phyloP scores from a whole-genome alignment of 108 stramenopile genomes.

The Conticribra weissflogii region DNA sequence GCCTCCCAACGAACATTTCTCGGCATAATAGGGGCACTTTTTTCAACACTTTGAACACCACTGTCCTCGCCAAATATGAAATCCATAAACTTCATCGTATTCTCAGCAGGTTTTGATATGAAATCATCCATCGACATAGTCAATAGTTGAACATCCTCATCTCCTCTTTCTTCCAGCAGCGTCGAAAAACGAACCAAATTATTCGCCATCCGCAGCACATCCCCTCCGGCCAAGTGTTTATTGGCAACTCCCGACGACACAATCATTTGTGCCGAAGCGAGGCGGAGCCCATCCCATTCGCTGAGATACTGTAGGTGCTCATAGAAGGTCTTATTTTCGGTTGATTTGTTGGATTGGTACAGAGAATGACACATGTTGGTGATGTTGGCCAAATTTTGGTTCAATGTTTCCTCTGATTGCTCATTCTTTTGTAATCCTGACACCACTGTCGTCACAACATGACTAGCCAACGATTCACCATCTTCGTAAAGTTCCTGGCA shows the following conservation, averaged over 20 bases:
- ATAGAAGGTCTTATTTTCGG: slow-evolving; percentile 25
- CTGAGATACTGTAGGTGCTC: slow-evolving; percentile 15
- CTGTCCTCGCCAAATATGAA: slow-evolving; percentile 34
- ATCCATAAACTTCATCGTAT: slow-evolving; percentile 31
- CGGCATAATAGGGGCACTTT: slow-evolving; percentile 4
- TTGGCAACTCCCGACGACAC: slow-evolving; percentile 20
- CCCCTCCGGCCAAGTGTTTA: slow-evolving; percentile 24
- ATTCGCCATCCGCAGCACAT: slow-evolving; percentile 30
- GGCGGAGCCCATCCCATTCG: slow-evolving; percentile 8
- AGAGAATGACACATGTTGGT: slow-evolving; percentile 17
- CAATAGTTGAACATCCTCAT: slow-evolving; percentile 21
- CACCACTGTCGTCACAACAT: slow-evolving; percentile 19
- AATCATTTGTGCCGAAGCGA: slow-evolving; percentile 40
- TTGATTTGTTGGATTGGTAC: slow-evolving; percentile 1
- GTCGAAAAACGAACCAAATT: slow-evolving; percentile 28
- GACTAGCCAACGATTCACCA: slow-evolving; percentile 19
- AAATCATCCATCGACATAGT: slow-evolving; percentile 34
- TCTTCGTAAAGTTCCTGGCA: slow-evolving; percentile 23
- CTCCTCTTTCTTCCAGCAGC: neutral
- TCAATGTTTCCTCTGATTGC: too few relatives aligned
- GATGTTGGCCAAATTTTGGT: too few relatives aligned
- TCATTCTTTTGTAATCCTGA: slow-evolving; percentile 11
- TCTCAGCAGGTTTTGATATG: slow-evolving; percentile 11
- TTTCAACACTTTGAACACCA: neutral
- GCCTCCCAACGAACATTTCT: slow-evolving; percentile 30